Evolutionary conservation across 257 asterid genomes (phyloP).

Genomic region (Linaria vulgaris): DNA sequence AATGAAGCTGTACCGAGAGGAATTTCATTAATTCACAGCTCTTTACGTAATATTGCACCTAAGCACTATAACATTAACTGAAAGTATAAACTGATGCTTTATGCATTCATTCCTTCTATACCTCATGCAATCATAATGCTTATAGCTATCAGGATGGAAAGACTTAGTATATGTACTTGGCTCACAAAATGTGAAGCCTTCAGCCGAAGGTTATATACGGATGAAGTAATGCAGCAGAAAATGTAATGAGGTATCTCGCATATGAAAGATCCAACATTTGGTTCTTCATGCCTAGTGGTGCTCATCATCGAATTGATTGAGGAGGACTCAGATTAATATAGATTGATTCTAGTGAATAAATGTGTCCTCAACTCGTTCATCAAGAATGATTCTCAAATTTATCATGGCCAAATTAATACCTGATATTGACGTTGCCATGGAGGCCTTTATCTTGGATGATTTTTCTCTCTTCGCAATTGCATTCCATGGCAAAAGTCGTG

Average conservation of each 20-base stretch:
- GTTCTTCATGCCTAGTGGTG: background rate
- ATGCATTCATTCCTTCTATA: background rate
- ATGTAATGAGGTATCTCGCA: slow-evolving; percentile 4
- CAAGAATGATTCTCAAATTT: slow-evolving; percentile 7
- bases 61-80: slow-evolving; percentile 1
- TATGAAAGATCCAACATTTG: slow-evolving; percentile 15
- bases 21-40: background rate
- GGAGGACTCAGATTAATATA: slow-evolving; percentile 18
- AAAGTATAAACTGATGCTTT: background rate
- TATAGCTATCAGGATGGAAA: background rate
- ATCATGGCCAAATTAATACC: slow-evolving; percentile 29
- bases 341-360: background rate
- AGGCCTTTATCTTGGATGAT: slow-evolving; percentile 23
- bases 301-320: too few relatives aligned
- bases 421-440: slow-evolving; percentile 23
- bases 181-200: background rate
- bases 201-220: too few relatives aligned
- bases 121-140: slow-evolving; percentile 10
- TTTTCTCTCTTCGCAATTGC: slow-evolving; percentile 25
- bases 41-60: background rate
- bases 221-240: background rate
- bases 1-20: slow-evolving; percentile 7
- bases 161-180: slow-evolving; percentile 3
- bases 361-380: background rate
- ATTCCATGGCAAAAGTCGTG: slow-evolving; percentile 37